These are phyloP conservation scores for Mycena belliarum DNA, from an alignment of 768 basidiomycete genomes.

Conservation along the genomic window DNA sequence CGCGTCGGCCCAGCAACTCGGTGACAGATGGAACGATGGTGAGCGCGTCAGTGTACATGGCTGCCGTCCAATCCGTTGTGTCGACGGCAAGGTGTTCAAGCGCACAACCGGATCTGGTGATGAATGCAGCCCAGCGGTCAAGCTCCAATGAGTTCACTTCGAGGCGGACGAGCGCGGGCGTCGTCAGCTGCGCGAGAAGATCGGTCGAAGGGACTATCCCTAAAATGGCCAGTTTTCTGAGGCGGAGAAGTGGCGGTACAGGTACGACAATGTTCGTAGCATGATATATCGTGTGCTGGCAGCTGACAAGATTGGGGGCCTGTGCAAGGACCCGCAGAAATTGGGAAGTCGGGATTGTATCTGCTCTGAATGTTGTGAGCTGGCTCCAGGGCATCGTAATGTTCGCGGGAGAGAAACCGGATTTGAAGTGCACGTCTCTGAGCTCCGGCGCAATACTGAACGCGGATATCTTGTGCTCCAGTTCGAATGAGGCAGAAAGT, in stretches of 20 bases:
- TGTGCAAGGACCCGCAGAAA: not conserved
- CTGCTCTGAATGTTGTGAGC: not conserved
- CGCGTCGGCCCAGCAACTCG: not conserved
- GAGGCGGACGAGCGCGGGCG: slow-evolving; percentile 1
- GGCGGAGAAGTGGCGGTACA: slow-evolving; percentile 1
- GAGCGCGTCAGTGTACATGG: not conserved
- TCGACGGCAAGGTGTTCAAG: not conserved
- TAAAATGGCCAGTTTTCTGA: not conserved
- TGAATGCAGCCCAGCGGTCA: not conserved
- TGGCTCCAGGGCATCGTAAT: slow-evolving; percentile 1
- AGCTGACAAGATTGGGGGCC: not conserved
- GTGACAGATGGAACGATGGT: not conserved
- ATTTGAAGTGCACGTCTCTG: not conserved
- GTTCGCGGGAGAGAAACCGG: not conserved
- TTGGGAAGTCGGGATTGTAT: not conserved
- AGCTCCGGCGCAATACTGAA: not conserved
- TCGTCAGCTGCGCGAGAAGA: not conserved
- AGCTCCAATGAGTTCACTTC: not conserved
- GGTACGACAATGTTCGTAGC: not conserved
- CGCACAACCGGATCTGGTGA: slow-evolving; percentile 1
- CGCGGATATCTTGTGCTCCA: not conserved
- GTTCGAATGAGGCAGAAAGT: not conserved
- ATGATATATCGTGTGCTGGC: not conserved
- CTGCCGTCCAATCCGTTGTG: not conserved
- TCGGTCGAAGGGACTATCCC: not conserved